Evolutionary conservation across 2,329 filamentous ascomycete genomes (phyloP).

Genomic region (Ophiostoma angusticollis): DNA sequence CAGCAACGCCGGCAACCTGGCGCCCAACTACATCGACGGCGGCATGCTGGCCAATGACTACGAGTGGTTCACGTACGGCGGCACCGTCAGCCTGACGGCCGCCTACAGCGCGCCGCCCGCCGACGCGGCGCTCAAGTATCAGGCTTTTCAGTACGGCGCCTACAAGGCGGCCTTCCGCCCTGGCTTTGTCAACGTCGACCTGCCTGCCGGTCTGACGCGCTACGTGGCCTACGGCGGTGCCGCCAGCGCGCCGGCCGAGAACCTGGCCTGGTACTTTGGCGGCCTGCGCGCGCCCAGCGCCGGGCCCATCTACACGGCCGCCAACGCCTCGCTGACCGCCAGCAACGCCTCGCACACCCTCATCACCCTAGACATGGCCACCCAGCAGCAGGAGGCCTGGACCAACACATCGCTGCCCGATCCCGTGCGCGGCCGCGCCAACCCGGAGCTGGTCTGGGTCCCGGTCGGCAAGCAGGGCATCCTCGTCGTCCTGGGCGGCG

Average conservation of each 20-base stretch:
- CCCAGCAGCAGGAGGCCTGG: conserved; percentile 40
- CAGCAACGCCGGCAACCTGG: conserved; percentile 34
- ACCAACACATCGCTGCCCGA: conserved; percentile 40
- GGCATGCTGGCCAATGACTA: conserved; percentile 52
- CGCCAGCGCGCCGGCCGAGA: conserved; percentile 54
- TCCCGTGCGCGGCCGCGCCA: conserved; percentile 41
- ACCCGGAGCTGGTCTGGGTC: conserved; percentile 58
- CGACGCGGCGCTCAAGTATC: conserved; percentile 37
- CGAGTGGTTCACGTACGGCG: conserved; percentile 53
- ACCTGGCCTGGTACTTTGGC: conserved; percentile 59
- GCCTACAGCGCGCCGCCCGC: conserved; percentile 26
- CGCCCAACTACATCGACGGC: conserved; percentile 48
- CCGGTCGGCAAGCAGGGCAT: conserved; percentile 67
- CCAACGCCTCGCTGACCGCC: conserved; percentile 26
- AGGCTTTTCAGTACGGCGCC: conserved; percentile 38
- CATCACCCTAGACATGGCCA: conserved; percentile 47
- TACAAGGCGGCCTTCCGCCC: conserved; percentile 28
- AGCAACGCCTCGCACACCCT: conserved; percentile 40
- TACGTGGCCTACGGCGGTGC: conserved; percentile 54
- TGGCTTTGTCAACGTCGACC: conserved; percentile 28
- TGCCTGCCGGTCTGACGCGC: conserved; percentile 38
- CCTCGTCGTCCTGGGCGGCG: conserved; percentile 65
- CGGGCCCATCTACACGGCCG: conserved; percentile 33
- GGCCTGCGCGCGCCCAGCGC: conserved; percentile 41
- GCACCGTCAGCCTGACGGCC: conserved; percentile 28